Conservation (phyloP, 176 grass and related monocot genomes). For the Eleusine coracana region DNA sequence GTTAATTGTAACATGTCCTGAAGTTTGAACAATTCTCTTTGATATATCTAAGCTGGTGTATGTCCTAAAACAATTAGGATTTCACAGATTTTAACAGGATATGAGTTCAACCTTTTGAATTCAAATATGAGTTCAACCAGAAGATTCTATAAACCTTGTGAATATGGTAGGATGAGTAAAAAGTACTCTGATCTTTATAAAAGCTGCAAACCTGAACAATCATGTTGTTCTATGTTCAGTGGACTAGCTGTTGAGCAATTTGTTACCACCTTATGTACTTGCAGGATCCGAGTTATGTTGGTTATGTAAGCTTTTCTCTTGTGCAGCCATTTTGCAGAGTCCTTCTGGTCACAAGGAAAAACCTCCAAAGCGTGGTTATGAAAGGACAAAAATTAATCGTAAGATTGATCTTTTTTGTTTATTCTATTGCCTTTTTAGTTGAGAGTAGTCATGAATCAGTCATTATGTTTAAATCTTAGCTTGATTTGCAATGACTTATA, state of each 20-base stretch:
- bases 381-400: constrained; percentile 81
- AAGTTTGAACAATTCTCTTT: not conserved
- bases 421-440: constrained; percentile 11
- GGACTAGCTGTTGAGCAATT: not conserved
- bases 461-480: not conserved
- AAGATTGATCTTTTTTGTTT: constrained; percentile 49
- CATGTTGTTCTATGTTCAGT: not conserved
- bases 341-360: constrained; percentile 56
- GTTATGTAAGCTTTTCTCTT: constrained; percentile 21
- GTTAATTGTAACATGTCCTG: constrained; percentile 18
- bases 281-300: constrained; percentile 20
- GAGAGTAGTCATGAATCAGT: not conserved
- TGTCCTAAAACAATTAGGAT: constrained; percentile 6
- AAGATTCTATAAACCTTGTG: not conserved
- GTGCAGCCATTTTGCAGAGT: constrained; percentile 78
- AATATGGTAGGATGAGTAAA: not conserved
- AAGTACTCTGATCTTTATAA: not conserved
- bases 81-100: constrained; percentile 15
- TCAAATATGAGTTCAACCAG: not conserved
- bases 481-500: constrained; percentile 9
- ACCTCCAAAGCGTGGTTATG: constrained; percentile 68
- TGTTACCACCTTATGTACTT: not conserved
- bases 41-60: not conserved
- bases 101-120: constrained; percentile 28
- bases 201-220: not conserved